Evolutionary conservation across 805 yeast species (phyloP).

Genomic region (Nakazawaea wickerhamii): DNA sequence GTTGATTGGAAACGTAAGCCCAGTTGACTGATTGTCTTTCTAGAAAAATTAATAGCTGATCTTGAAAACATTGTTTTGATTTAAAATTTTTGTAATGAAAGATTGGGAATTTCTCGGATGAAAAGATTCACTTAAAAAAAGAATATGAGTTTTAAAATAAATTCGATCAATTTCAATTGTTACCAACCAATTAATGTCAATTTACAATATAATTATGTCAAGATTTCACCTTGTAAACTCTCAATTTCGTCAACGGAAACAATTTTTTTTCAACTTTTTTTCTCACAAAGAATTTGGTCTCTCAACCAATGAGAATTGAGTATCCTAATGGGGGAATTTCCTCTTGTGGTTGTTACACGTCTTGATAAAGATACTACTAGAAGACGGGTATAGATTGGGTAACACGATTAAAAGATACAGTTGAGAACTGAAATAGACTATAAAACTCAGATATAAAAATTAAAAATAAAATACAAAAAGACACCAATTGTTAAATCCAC

Average conservation of each 20-base stretch:
- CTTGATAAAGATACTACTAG: neutral
- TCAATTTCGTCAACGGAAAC: neutral
- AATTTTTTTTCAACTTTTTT: slow-evolving; percentile 2
- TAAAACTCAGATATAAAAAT: too few species aligned
- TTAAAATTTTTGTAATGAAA: too few species aligned
- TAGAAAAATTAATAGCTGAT: slow-evolving; percentile 15
- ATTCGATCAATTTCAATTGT: neutral
- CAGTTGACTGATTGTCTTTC: slow-evolving; percentile 12
- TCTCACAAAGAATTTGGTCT: neutral
- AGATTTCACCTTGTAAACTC: neutral
- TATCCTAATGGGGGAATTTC: slow-evolving; percentile 1
- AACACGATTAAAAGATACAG: too few species aligned
- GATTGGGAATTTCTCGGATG: neutral
- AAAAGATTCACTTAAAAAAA: too few species aligned
- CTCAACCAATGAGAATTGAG: slow-evolving; percentile 9
- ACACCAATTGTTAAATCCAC: too few species aligned
- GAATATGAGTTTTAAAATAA: too few species aligned
- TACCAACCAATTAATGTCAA: neutral
- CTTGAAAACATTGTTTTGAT: slow-evolving; percentile 16
- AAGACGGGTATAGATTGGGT: too few species aligned
- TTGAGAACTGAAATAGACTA: too few species aligned
- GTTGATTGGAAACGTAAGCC: slow-evolving; percentile 32
- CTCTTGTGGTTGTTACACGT: neutral
- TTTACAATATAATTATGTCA: neutral
- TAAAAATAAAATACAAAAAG: neutral